Evolutionary conservation across 495 filamentous ascomycete species (phyloP).

Genomic region (Lepraria neglecta): DNA sequence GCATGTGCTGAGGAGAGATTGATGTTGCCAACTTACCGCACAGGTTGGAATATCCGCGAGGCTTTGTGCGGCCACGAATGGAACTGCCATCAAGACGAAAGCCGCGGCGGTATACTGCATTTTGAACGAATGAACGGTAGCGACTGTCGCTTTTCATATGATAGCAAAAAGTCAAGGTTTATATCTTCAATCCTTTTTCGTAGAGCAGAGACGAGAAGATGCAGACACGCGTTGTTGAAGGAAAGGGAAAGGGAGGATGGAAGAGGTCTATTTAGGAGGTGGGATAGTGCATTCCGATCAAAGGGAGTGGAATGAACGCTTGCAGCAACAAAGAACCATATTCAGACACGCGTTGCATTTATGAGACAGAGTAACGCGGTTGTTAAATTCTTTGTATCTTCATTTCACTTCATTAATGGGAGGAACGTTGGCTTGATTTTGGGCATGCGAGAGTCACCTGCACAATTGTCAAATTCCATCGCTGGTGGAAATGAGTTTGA

Average conservation of each 20-base stretch:
- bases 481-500: slow-evolving; percentile 4
- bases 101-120: slow-evolving; percentile 11
- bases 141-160: too few species aligned
- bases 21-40: slow-evolving; percentile 18
- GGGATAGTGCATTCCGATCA: slow-evolving; percentile 7
- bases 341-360: background rate
- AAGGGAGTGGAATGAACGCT: slow-evolving; percentile 18
- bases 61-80: slow-evolving; percentile 2
- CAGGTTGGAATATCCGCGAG: slow-evolving; percentile 19
- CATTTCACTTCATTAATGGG: slow-evolving; percentile 1
- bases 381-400: slow-evolving; percentile 5
- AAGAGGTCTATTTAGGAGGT: background rate
- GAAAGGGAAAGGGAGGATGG: background rate
- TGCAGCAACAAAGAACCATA: slow-evolving; percentile 19
- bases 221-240: background rate
- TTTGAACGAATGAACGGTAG: background rate
- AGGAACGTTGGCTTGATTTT: background rate
- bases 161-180: background rate
- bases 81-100: slow-evolving; percentile 4
- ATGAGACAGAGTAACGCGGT: background rate
- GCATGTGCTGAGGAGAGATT: background rate
- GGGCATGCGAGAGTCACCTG: background rate
- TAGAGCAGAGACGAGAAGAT: background rate
- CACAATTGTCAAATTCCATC: background rate
- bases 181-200: background rate